phyloP scores from a whole-genome alignment of 1,284 basidiomycete genomes.

The Stereum hirsutum region DNA sequence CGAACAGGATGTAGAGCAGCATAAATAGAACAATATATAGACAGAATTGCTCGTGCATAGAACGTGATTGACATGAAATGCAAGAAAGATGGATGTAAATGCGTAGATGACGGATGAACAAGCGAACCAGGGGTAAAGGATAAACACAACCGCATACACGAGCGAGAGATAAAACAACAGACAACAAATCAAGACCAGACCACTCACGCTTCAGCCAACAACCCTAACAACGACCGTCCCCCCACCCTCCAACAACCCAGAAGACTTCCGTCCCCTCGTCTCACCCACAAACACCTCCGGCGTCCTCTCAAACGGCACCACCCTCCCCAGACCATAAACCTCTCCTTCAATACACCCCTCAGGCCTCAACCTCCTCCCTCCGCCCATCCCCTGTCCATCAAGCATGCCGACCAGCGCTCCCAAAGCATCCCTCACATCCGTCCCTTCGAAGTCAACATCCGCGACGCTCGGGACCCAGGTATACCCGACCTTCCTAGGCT shows the following conservation, averaged over 20 bases:
- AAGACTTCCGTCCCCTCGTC: no score
- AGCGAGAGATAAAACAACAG: no score
- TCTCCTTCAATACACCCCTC: constrained; percentile 28
- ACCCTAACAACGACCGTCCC: constrained; percentile 23
- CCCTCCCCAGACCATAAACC: constrained; percentile 17
- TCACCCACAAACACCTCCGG: constrained; percentile 34
- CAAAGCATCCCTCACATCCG: constrained; percentile 58
- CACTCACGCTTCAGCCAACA: background rate
- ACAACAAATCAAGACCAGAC: background rate
- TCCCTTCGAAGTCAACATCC: constrained; percentile 75
- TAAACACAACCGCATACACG: background rate
- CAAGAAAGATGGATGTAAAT: background rate
- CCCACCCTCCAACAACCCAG: constrained; percentile 21
- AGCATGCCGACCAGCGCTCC: constrained; percentile 45
- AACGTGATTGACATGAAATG: no score
- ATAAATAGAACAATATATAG: background rate
- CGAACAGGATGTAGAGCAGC: no score
- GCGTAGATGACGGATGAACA: background rate
- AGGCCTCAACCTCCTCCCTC: constrained; percentile 30
- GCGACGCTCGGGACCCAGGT: constrained; percentile 66
- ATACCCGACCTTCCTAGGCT: constrained; percentile 43
- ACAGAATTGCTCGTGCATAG: background rate
- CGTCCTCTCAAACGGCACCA: constrained; percentile 51
- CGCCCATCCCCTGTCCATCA: constrained; percentile 10
- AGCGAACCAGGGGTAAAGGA: background rate